Base-by-base conservation (phyloP, 2,329 filamentous ascomycete species). In the Talaromyces sp. region DNA sequence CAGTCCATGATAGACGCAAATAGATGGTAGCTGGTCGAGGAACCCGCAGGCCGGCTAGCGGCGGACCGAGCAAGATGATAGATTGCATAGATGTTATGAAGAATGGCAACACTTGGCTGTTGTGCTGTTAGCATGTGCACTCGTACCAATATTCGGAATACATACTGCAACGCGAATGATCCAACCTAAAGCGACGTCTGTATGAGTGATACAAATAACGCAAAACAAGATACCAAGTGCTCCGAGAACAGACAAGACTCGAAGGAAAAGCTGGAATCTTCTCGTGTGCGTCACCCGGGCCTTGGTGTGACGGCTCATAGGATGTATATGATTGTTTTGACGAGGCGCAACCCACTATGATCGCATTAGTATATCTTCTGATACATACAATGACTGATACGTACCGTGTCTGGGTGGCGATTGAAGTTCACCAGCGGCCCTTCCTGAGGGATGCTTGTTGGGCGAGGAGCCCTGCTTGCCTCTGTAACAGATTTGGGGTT, bases 401-500 rank as follows among this genome's bases (percentile, higher is more conserved):
- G 50, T 66, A 92, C 89, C 19, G 79, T 79, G 73, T 97, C 93
- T 1, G 93, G 93, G 77, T 97, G 93, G 65, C 86, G 85, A 76
- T 96, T 95, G 82, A 97, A 90, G 66, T 90, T 86, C 68, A 97
- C 80, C 68, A 96, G 80, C 13, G 92, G 93, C 0, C 92, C 93
- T 62, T 90, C 83, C 52, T 84, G 85, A 82, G 90, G 89, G 49
- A 86, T 83, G 72, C 84, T 88, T 31, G 79, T 82, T 47, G 77
- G 74, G 62, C 86, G 86, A 13, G 87, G 85, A 73, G 87, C 81
- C 82, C 87, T 91, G 79, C 90, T 94, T 68, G 91, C 90, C 74
- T 92, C 86, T 24, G 92, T 93, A 58, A 93, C 85, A 66, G 91
- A 90, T 77, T 93, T 96, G 58, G 94, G 93, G 72, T 97, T 93